Conservation (phyloP, 2,329 filamentous ascomycete genomes). For the Aspergillus sp. region DNA sequence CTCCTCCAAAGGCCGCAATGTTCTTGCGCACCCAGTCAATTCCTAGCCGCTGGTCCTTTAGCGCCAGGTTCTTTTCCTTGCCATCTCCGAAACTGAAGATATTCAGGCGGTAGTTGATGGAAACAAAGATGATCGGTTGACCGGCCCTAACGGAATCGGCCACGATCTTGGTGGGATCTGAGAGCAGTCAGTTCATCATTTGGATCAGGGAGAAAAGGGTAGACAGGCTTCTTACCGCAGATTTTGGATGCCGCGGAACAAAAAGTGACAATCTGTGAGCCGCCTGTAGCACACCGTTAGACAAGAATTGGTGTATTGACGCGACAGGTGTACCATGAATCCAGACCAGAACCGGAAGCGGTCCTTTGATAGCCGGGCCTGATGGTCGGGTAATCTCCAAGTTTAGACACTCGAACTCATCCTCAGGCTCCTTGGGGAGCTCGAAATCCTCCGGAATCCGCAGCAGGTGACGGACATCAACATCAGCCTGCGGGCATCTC, state of each 20-base stretch:
- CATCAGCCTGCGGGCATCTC: slow-evolving; percentile 41
- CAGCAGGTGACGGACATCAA: slow-evolving; percentile 46
- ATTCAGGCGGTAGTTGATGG: slow-evolving; percentile 46
- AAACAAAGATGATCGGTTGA: slow-evolving; percentile 43
- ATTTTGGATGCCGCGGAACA: slow-evolving; percentile 42
- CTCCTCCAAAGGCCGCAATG: slow-evolving; percentile 41
- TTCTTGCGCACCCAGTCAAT: slow-evolving; percentile 42
- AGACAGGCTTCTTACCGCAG: slow-evolving; percentile 33
- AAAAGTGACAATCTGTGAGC: slow-evolving; percentile 47
- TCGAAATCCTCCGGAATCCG: slow-evolving; percentile 39
- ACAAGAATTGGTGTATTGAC: not conserved
- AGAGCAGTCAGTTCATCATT: not conserved
- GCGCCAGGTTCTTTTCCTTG: slow-evolving; percentile 40
- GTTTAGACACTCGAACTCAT: slow-evolving; percentile 47
- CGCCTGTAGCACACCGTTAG: slow-evolving; percentile 23
- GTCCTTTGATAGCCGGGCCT: not conserved
- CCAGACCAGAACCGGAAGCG: slow-evolving; percentile 46
- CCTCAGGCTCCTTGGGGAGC: slow-evolving; percentile 32
- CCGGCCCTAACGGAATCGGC: slow-evolving; percentile 32
- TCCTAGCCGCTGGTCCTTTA: slow-evolving; percentile 34
- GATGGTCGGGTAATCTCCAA: slow-evolving; percentile 39
- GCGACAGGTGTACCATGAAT: slow-evolving; percentile 38
- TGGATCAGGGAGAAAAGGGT: no score
- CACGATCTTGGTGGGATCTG: slow-evolving; percentile 37
- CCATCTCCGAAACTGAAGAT: slow-evolving; percentile 48